Evolutionary conservation across 176 grass and related monocot species (phyloP), one percentile per base, ranked within the genome.

Genomic region (Alopecurus myosuroides): DNA sequence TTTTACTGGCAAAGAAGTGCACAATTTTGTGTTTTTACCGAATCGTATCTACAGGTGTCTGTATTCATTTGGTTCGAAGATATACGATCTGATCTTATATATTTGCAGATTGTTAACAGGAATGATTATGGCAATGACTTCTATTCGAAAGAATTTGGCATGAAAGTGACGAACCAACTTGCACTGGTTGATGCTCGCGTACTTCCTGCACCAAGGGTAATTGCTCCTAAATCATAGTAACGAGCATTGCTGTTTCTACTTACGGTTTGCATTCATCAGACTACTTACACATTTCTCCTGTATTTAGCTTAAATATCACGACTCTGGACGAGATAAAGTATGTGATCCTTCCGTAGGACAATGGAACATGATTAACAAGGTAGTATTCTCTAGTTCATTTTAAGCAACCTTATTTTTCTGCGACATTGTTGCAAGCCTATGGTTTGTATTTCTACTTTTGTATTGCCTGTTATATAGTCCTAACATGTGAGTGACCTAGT

Each of bases 341-440:
- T 93, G 93, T 52, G 66, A 23, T 79, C 95, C 95, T 82, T 41
- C 9, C 17, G 48, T 93, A 12, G 95, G 95, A 70, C 93, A 93
- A 53, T 95, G 95, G 95, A 98, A 98, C 64, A 95, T 95, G 95
- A 94, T 90, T 26, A 91, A 88, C 53, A 93, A 95, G 92, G 93
- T 93, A 86, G 17, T 75, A 22, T 84, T 14, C 56, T 77, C 11
- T 76, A 25, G 14, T 85, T 42, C 50, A 18, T 69, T 13, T 42
- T 14, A 64, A 64, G 28, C 17, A 44, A 48, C 18, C 4, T 46
- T 10, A 25, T 33, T 79, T 45, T 26, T 60, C 18, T 7, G 6
- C 25, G n/a, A 9, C 60, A 48, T 20, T 12, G 10, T 55, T 70
- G 34, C 0, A 11, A 36, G n/a, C 35, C 25, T 23, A n/a, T 57